Conservation (phyloP, 2,329 filamentous ascomycete species). For the Zasmidium cellare region DNA sequence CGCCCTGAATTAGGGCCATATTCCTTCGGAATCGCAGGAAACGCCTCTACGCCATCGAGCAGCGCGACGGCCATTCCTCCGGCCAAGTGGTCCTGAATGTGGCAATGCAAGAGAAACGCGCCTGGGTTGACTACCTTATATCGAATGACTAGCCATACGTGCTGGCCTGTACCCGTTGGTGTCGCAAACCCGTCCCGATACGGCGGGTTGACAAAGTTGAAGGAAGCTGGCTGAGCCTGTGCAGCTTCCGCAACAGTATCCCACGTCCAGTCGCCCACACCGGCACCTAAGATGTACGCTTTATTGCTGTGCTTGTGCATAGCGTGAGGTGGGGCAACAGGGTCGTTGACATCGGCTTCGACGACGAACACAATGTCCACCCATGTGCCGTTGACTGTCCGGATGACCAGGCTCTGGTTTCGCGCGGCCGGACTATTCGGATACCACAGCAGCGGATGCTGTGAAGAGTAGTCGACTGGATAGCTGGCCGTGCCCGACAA, state of each 20-base stretch:
- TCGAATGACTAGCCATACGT: constrained; percentile 48
- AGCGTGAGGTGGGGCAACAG: constrained; percentile 43
- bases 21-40: not conserved
- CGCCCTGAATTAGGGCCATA: too few species aligned
- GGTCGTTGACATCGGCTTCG: constrained; percentile 43
- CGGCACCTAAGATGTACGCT: constrained; percentile 58
- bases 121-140: constrained; percentile 50
- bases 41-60: constrained; percentile 50
- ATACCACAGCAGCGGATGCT: too few species aligned
- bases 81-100: constrained; percentile 49
- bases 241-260: constrained; percentile 9
- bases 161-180: constrained; percentile 13
- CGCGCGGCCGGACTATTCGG: not conserved
- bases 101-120: constrained; percentile 52
- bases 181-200: constrained; percentile 50
- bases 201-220: constrained; percentile 60
- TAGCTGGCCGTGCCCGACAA: too few species aligned
- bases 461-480: too few species aligned
- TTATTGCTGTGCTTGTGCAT: constrained; percentile 67
- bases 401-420: not conserved
- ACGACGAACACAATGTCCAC: constrained; percentile 34
- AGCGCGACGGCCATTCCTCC: constrained; percentile 52
- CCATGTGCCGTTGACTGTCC: constrained; percentile 35
- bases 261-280: constrained; percentile 52
- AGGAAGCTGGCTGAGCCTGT: constrained; percentile 41